phyloP scores from a whole-genome alignment of 306 rosid species.

The Purshia tridentata region DNA sequence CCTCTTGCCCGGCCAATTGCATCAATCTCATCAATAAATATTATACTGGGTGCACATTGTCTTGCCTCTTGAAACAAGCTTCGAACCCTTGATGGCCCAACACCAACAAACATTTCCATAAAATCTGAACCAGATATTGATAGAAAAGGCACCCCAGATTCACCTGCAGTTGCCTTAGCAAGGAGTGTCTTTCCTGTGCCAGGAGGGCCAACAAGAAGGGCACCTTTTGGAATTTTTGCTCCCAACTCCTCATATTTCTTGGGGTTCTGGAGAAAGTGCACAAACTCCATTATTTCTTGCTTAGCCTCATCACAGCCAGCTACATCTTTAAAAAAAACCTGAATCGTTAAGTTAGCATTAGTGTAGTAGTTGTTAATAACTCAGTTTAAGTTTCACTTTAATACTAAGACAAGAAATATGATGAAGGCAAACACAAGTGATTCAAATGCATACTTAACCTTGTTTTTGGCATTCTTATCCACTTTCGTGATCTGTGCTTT shows the following conservation, averaged over 20 bases:
- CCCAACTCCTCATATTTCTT: conserved; percentile 92
- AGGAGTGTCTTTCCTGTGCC: conserved; percentile 96
- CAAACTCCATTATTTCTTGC: conserved; percentile 94
- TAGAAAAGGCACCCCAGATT: conserved; percentile 93
- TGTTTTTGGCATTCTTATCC: conserved; percentile 86
- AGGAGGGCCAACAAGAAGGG: conserved; percentile 93
- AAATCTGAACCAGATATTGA: conserved; percentile 94
- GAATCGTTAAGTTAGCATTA: conserved; percentile 17
- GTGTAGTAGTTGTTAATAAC: not conserved
- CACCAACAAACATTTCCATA: conserved; percentile 97
- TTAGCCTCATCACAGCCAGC: conserved; percentile 99
- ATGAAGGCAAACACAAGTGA: conserved; percentile 16
- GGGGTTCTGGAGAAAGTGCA: conserved; percentile 88
- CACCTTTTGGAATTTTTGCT: conserved; percentile 96
- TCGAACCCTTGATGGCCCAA: conserved; percentile 94
- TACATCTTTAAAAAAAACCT: conserved; percentile 86
- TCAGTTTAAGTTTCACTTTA: conserved; percentile 9
- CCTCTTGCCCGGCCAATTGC: conserved; percentile 97
- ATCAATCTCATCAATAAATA: conserved; percentile 95
- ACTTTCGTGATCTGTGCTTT: conserved; percentile 80
- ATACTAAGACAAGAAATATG: not conserved
- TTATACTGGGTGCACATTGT: conserved; percentile 89
- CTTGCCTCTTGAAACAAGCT: conserved; percentile 94
- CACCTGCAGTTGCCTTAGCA: conserved; percentile 98
- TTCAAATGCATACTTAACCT: conserved; percentile 41